A percentile compares a stretch with the other conserved stretches of the same genome.
These are phyloP conservation scores for Aspergillus jensenii DNA, from an alignment of 2,329 filamentous ascomycete genomes.

Conservation along the genomic window DNA sequence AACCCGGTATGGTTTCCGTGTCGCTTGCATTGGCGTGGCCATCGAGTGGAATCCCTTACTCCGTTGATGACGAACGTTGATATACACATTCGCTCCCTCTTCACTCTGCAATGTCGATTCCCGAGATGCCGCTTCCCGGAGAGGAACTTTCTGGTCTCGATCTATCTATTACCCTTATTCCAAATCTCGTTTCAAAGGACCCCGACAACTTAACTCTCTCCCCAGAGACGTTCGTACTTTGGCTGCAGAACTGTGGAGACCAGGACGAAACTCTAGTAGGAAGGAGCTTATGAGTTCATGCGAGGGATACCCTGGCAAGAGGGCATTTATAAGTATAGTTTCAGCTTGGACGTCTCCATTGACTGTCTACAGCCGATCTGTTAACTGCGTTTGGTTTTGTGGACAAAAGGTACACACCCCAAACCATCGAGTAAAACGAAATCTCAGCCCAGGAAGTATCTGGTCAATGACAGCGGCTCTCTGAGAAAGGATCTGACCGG, in stretches of 20 bases:
- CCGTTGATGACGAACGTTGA: neutral
- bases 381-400: too few relatives aligned
- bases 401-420: too few relatives aligned
- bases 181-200: too few relatives aligned
- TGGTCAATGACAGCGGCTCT: too few relatives aligned
- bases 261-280: neutral
- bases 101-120: neutral
- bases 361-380: too few relatives aligned
- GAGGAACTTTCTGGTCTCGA: neutral
- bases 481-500: too few relatives aligned
- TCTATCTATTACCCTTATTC: neutral
- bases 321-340: neutral
- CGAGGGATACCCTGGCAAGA: neutral
- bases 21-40: neutral
- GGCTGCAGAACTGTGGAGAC: neutral
- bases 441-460: too few relatives aligned
- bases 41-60: neutral
- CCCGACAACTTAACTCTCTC: neutral
- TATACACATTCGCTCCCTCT: neutral
- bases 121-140: neutral
- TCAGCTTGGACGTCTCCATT: neutral
- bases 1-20: slow-evolving; percentile 7
- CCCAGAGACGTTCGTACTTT: neutral
- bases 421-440: too few relatives aligned
- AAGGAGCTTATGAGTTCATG: neutral